These are phyloP conservation scores for Penicillium sp. DNA, from an alignment of 2,329 filamentous ascomycete species.

Conservation along the genomic window DNA sequence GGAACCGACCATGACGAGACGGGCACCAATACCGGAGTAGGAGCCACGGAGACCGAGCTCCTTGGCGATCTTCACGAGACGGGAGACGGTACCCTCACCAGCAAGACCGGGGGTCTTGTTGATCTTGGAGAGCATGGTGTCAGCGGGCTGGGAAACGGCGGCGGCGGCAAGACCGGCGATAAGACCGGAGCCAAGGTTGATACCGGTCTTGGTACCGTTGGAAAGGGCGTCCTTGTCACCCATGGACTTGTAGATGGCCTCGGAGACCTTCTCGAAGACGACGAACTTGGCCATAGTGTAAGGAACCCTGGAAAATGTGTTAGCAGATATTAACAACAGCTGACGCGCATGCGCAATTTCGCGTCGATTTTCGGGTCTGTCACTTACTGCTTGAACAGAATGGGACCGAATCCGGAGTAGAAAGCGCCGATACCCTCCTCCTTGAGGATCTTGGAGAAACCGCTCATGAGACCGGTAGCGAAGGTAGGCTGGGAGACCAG, in stretches of 20 bases:
- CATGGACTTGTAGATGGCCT: constrained; percentile 63
- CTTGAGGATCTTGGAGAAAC: constrained; percentile 80
- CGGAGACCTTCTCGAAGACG: constrained; percentile 85
- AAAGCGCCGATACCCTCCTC: constrained; percentile 81
- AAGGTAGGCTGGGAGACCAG: constrained; percentile 86
- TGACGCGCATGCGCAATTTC: neutral
- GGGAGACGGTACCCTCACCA: constrained; percentile 77
- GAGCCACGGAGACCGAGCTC: constrained; percentile 79
- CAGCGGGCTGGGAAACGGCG: constrained; percentile 83
- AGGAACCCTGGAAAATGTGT: constrained; percentile 61
- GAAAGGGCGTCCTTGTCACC: constrained; percentile 72
- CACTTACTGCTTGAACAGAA: constrained; percentile 77
- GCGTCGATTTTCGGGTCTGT: no score
- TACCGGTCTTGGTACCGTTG: constrained; percentile 68
- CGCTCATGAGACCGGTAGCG: constrained; percentile 74
- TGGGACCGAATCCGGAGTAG: constrained; percentile 88
- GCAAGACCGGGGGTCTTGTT: constrained; percentile 90
- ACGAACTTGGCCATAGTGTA: constrained; percentile 97
- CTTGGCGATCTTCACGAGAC: constrained; percentile 83
- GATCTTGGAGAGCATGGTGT: constrained; percentile 94
- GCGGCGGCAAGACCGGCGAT: constrained; percentile 85
- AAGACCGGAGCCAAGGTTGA: constrained; percentile 84
- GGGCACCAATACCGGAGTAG: constrained; percentile 76
- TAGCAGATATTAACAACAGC: neutral
- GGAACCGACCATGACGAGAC: constrained; percentile 57